phyloP scores from a whole-genome alignment of 306 rosid genomes.

The Quillaja saponaria region DNA sequence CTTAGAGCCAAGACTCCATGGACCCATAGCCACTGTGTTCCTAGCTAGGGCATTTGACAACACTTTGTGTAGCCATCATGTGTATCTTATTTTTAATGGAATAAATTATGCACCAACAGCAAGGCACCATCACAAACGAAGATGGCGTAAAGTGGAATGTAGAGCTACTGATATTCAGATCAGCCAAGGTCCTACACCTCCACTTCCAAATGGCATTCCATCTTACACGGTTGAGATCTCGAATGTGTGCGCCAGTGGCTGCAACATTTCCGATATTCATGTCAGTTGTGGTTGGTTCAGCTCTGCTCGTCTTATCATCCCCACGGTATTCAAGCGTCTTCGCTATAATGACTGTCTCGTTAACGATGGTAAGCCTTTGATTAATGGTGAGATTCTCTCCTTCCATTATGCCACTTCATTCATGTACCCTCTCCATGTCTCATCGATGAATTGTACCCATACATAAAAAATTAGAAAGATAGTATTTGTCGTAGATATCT shows the following conservation, averaged over 20 bases:
- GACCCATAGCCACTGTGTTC: too few species aligned
- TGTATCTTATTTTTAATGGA: too few species aligned
- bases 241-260: constrained; percentile 38
- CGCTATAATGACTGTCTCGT: constrained; percentile 44
- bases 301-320: constrained; percentile 45
- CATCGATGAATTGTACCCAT: too few species aligned
- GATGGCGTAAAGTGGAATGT: too few species aligned
- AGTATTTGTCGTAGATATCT: too few species aligned
- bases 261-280: constrained; percentile 50
- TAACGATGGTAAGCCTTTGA: constrained; percentile 41
- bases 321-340: constrained; percentile 34
- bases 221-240: constrained; percentile 41
- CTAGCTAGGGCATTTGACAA: too few species aligned
- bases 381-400: constrained; percentile 41
- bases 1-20: too few species aligned
- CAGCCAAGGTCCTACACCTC: constrained; percentile 39
- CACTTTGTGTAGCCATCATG: too few species aligned
- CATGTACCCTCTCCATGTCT: constrained; percentile 41
- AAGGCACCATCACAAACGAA: too few species aligned
- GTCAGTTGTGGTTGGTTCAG: constrained; percentile 57
- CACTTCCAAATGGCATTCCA: constrained; percentile 50
- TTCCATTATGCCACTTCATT: constrained; percentile 51
- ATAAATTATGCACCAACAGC: too few species aligned
- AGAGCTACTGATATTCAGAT: constrained; percentile 40
- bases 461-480: too few species aligned